phyloP scores from a whole-genome alignment of 176 grass and related monocot genomes.

The Microstegium vimineum region DNA sequence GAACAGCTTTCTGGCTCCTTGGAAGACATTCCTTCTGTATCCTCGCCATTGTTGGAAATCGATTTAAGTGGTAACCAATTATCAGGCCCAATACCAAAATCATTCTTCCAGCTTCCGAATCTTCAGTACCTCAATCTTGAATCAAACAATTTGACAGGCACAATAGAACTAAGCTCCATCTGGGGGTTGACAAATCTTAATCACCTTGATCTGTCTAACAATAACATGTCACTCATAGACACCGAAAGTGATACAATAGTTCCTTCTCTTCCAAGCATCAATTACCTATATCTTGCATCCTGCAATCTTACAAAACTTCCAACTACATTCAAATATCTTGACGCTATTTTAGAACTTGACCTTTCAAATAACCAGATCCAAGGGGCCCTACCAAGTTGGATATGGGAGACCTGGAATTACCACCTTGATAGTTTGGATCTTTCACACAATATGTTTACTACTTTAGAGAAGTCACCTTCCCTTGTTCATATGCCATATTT shows the following conservation, averaged over 20 bases:
- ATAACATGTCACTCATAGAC: background rate
- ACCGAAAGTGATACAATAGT: background rate
- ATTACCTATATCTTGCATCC: background rate
- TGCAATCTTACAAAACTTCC: conserved; percentile 9
- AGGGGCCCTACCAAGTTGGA: background rate
- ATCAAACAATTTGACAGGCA: conserved; percentile 23
- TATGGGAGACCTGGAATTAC: background rate
- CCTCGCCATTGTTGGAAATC: background rate
- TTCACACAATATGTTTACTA: conserved; percentile 2
- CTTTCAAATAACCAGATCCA: background rate
- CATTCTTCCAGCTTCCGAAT: background rate
- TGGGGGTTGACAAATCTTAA: background rate
- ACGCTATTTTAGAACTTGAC: background rate
- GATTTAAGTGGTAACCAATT: background rate
- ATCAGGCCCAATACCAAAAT: conserved; percentile 6
- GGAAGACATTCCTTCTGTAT: background rate
- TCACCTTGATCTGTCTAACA: background rate
- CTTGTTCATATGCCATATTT: background rate
- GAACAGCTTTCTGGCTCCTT: background rate
- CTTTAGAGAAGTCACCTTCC: background rate
- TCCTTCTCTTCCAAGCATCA: background rate
- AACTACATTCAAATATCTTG: background rate
- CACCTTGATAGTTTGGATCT: background rate
- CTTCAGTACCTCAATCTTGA: background rate
- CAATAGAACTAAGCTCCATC: background rate